Evolutionary conservation across 805 yeast genomes (phyloP).

Genomic region (Yarrowia hollandica): DNA sequence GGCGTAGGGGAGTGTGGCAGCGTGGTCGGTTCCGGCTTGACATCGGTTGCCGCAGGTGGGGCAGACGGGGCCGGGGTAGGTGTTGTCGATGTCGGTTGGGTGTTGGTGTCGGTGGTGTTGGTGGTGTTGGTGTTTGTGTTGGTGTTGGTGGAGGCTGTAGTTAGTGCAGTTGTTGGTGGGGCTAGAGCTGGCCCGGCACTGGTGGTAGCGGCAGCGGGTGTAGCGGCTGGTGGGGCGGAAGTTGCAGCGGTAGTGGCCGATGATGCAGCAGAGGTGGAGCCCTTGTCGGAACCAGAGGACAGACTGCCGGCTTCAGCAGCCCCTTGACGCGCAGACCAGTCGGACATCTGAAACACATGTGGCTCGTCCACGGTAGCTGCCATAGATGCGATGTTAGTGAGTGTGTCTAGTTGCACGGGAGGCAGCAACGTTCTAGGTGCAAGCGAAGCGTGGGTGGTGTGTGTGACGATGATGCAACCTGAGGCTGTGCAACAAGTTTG

Average conservation of each 20-base stretch:
- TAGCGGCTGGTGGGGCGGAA: background rate
- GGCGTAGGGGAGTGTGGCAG: background rate
- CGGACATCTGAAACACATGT: slow-evolving; percentile 28
- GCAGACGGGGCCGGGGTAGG: too few species aligned
- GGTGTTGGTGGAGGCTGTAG: background rate
- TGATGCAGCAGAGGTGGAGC: background rate
- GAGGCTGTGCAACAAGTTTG: too few species aligned
- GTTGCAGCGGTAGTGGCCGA: background rate
- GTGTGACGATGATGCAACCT: too few species aligned
- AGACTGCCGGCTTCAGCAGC: background rate
- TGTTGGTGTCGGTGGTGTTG: background rate
- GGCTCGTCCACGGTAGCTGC: slow-evolving; percentile 27
- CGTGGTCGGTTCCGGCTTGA: slow-evolving; percentile 2
- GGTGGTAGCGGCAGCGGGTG: background rate
- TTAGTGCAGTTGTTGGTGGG: background rate
- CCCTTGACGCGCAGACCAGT: slow-evolving; percentile 21
- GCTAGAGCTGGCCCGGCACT: background rate
- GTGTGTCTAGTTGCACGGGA: background rate
- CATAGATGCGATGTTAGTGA: slow-evolving; percentile 14
- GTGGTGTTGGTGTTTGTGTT: background rate
- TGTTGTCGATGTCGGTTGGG: too few species aligned
- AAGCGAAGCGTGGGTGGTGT: background rate
- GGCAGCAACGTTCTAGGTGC: slow-evolving; percentile 23
- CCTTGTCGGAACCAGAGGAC: too few species aligned
- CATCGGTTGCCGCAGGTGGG: background rate